Base-by-base conservation (phyloP, 345 rosid species). In the Salix viminalis region DNA sequence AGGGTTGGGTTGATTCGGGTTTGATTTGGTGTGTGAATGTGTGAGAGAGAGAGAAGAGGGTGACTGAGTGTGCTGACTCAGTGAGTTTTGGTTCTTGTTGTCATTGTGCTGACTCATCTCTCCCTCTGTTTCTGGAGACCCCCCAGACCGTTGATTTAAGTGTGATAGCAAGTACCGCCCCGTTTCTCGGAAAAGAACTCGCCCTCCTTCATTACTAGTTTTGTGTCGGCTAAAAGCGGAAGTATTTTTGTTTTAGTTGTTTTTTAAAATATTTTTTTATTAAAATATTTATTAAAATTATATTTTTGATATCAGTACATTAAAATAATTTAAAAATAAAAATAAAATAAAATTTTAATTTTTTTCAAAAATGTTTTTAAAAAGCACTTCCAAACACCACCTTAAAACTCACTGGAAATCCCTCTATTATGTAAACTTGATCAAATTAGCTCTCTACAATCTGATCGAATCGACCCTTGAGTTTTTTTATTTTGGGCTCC, bases 41-140 rank as follows among this genome's bases (percentile, higher is more conserved):
- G 34, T 32, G 10, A 9, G 28, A 58, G 24, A 58, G 14, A 58
- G 28, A 58, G 64, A 10, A 10, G 64, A 58, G 15, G 61, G 6
- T 58, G 64, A 10, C 64, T 16, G 64, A 58, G 64, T 58, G 64
- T 13, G 64, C 10, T 67, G 46, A 74, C 62, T 65, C 77, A 32
- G 62, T 50, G 70, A 48, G 70, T 65, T 39, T 62, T 24, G 48
- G 30, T 16, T 58, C 15, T n/a, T 23, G 24, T 58, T 56, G 62
- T n/a, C 9, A 9, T n/a, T 23, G 64, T 58, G 64, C 64, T 58
- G 64, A 58, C 64, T 58, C 64, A 58, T 58, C 64, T n/a, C 62
- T 9, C 28, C 28, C 28, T 11, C 64, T 10, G 64, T 58, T 24
- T 9, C 64, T 23, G 64, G 64, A 58, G 23, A 58, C 23, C 64